A percentile compares a stretch with the other conserved stretches of the same genome.
phyloP scores from a whole-genome alignment of 2,329 filamentous ascomycete species.

The Capronia coronata region DNA sequence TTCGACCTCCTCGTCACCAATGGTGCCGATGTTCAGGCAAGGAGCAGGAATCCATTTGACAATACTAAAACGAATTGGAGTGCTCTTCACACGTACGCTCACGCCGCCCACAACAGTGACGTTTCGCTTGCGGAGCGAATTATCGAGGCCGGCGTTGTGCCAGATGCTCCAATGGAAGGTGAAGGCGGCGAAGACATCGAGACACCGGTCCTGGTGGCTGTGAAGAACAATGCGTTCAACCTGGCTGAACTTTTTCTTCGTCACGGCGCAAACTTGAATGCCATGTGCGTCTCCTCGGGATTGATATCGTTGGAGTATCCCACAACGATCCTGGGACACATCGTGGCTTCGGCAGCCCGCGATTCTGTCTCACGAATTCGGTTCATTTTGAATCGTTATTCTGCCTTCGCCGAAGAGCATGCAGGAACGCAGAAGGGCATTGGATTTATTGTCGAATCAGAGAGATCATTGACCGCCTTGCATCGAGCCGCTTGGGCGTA shows the following conservation, averaged over 20 bases:
- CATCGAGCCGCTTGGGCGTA: constrained; percentile 2
- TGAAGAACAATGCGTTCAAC: constrained; percentile 3
- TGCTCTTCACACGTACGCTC: constrained; percentile 2
- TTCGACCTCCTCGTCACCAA: constrained; percentile 1
- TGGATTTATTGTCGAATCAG: not conserved
- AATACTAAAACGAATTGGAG: constrained; percentile 1
- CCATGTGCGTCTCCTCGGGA: not conserved
- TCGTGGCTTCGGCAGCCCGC: not conserved
- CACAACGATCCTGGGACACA: not conserved
- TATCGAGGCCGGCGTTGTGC: not conserved
- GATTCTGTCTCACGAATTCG: not conserved
- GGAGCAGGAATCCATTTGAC: constrained; percentile 3
- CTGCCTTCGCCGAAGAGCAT: not conserved
- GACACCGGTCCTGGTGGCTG: not conserved
- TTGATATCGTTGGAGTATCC: not conserved
- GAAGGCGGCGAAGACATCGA: not conserved
- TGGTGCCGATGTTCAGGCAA: not conserved
- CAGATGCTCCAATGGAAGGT: constrained; percentile 1
- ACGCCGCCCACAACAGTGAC: not conserved
- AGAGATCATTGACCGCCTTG: not conserved
- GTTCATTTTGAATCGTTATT: not conserved
- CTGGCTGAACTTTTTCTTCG: not conserved
- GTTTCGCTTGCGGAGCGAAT: not conserved
- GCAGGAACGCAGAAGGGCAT: not conserved
- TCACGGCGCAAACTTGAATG: not conserved